Evolutionary conservation across 1,139 yeast genomes (phyloP).

Genomic region (Nakaseomyces bracarensis): DNA sequence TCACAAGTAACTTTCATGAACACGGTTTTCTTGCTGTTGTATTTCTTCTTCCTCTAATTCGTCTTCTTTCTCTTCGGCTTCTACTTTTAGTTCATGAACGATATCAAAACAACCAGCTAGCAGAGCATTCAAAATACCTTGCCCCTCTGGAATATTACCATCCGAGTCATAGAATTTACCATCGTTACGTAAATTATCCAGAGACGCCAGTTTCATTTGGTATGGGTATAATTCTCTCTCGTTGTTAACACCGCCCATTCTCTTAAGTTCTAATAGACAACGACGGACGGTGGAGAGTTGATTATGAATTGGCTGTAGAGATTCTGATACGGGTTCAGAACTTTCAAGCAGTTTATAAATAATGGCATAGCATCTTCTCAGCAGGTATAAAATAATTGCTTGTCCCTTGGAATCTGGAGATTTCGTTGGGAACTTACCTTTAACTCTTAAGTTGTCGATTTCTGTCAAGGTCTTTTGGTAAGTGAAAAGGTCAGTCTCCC

Average conservation of each 20-base stretch:
- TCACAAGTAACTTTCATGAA: conserved; percentile 3
- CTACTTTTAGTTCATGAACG: conserved; percentile 80
- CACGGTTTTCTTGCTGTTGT: conserved; percentile 9
- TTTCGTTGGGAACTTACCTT: conserved; percentile 43
- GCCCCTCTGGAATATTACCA: conserved; percentile 91
- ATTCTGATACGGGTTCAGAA: conserved; percentile 90
- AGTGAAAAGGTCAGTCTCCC: conserved; percentile 85
- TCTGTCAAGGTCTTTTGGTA: conserved; percentile 67
- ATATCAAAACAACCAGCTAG: conserved; percentile 93
- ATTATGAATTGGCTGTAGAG: conserved; percentile 85
- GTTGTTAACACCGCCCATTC: conserved; percentile 84
- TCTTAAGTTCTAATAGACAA: conserved; percentile 77
- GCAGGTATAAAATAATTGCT: conserved; percentile 61
- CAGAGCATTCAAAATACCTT: conserved; percentile 82
- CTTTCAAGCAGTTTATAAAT: conserved; percentile 83
- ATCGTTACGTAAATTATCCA: conserved; percentile 77
- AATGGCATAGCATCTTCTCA: conserved; percentile 83
- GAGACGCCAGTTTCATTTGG: conserved; percentile 84
- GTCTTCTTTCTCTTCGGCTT: conserved; percentile 63
- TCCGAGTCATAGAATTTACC: conserved; percentile 80
- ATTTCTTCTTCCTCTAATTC: conserved; percentile 32
- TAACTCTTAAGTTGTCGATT: conserved; percentile 61
- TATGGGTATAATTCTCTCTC: conserved; percentile 88
- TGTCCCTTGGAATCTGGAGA: conserved; percentile 42
- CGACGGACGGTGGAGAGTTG: conserved; percentile 85